Conservation (phyloP, 345 rosid species). For the Gossypium sturtianum region DNA sequence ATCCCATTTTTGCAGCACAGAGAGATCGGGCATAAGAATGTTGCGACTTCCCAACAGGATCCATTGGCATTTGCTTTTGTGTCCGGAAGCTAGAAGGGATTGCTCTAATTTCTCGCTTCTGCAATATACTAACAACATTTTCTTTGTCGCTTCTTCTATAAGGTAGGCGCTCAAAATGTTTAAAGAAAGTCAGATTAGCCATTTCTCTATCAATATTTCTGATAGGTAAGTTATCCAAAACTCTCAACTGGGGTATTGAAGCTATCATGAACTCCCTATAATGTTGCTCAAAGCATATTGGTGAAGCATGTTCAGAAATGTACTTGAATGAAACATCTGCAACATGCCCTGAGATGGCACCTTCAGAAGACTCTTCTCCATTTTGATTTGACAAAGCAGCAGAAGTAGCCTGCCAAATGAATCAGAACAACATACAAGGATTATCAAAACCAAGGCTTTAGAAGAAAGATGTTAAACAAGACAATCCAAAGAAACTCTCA, state of each 20-base stretch:
- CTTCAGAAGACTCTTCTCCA: slow-evolving; percentile 37
- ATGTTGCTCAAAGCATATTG: slow-evolving; percentile 81
- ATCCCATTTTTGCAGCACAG: slow-evolving; percentile 84
- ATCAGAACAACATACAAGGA: slow-evolving; percentile 8
- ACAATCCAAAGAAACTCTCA: not conserved
- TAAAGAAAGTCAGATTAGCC: slow-evolving; percentile 47
- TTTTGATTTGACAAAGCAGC: slow-evolving; percentile 22
- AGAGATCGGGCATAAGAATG: slow-evolving; percentile 65
- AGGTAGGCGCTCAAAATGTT: slow-evolving; percentile 70
- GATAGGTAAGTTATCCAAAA: slow-evolving; percentile 65
- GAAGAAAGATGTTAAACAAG: not conserved
- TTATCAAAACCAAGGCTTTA: not conserved
- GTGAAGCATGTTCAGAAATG: slow-evolving; percentile 61
- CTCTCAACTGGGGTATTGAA: slow-evolving; percentile 66
- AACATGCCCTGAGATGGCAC: slow-evolving; percentile 29
- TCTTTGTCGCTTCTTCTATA: slow-evolving; percentile 67
- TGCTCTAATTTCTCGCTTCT: slow-evolving; percentile 68
- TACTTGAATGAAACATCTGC: slow-evolving; percentile 49
- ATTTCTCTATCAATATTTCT: slow-evolving; percentile 64
- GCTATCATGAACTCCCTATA: slow-evolving; percentile 83
- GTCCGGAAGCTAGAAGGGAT: slow-evolving; percentile 16
- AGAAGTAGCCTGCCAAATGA: slow-evolving; percentile 39
- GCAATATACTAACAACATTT: slow-evolving; percentile 59
- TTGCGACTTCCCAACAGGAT: slow-evolving; percentile 42
- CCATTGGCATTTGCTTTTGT: slow-evolving; percentile 26